These are phyloP conservation scores for Colletotrichum sp. DNA, from an alignment of 2,329 filamentous ascomycete genomes.

Conservation along the genomic window DNA sequence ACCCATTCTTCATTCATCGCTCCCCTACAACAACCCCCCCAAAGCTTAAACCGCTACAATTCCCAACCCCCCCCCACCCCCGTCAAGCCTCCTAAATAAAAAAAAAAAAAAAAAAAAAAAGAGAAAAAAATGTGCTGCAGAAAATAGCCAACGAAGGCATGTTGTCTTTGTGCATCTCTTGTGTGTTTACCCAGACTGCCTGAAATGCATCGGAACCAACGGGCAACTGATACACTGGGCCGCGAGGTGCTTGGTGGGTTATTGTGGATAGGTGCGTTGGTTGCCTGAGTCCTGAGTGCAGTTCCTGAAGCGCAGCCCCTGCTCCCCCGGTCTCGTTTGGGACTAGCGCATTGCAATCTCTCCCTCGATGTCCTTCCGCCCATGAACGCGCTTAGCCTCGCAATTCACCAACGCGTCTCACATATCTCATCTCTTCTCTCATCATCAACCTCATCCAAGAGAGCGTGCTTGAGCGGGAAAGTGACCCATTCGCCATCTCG, in stretches of 20 bases:
- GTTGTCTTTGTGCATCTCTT: background rate
- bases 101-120: too few relatives aligned
- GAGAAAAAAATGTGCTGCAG: background rate
- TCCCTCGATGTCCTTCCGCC: conserved; percentile 15
- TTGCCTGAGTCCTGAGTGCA: background rate
- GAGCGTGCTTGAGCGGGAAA: background rate
- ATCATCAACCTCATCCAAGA: conserved; percentile 19
- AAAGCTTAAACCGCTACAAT: too few relatives aligned
- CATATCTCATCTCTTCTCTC: conserved; percentile 19
- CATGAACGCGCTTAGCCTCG: conserved; percentile 21
- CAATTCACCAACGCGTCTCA: conserved; percentile 22
- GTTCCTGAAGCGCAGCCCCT: background rate
- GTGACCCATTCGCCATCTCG: background rate
- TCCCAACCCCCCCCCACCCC: too few relatives aligned
- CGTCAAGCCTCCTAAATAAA: too few relatives aligned
- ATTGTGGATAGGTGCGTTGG: background rate
- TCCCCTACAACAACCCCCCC: too few relatives aligned
- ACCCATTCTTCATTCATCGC: too few relatives aligned
- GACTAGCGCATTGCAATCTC: conserved; percentile 18
- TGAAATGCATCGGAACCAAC: background rate
- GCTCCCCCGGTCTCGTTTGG: conserved; percentile 2
- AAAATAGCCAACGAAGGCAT: background rate
- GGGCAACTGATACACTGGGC: background rate
- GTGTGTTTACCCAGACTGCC: background rate
- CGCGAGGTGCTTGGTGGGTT: background rate